A percentile compares a stretch with the other conserved stretches of the same genome.
Conservation (phyloP, 179 eudicot genomes). For the Gypsophila paniculata region DNA sequence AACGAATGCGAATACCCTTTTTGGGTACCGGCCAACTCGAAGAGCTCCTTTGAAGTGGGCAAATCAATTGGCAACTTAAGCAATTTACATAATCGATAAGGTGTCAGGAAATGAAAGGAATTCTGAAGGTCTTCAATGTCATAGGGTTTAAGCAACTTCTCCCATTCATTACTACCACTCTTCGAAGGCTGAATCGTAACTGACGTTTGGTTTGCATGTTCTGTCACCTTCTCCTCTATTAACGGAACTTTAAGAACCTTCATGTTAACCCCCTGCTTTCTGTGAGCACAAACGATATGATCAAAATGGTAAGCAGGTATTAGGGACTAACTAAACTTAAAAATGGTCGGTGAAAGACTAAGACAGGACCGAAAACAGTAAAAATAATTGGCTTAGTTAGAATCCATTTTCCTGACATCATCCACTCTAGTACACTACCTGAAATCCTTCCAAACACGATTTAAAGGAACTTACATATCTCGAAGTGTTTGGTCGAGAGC, state of each 20-base stretch:
- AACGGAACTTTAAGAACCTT: slow-evolving; percentile 96
- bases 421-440: neutral
- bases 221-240: slow-evolving; percentile 70
- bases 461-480: slow-evolving; percentile 58
- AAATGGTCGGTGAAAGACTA: neutral
- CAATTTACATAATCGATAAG: slow-evolving; percentile 60
- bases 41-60: slow-evolving; percentile 66
- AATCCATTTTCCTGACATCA: neutral
- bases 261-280: slow-evolving; percentile 91
- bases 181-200: neutral
- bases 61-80: slow-evolving; percentile 83
- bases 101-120: slow-evolving; percentile 60
- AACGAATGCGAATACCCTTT: slow-evolving; percentile 67
- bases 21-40: slow-evolving; percentile 66
- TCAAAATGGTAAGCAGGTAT: neutral
- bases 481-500: slow-evolving; percentile 78
- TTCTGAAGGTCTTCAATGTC: slow-evolving; percentile 66
- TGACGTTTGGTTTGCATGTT: neutral
- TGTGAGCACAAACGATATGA: slow-evolving; percentile 35
- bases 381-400: neutral
- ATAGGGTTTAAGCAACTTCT: slow-evolving; percentile 68
- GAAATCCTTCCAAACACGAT: neutral
- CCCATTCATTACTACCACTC: slow-evolving; percentile 65
- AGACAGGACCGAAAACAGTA: neutral
- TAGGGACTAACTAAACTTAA: neutral